Percentiles rank a stretch among this genome's conserved stretches.
Conservation (phyloP, 2,329 filamentous ascomycete species). For the Neobulgaria alba region DNA sequence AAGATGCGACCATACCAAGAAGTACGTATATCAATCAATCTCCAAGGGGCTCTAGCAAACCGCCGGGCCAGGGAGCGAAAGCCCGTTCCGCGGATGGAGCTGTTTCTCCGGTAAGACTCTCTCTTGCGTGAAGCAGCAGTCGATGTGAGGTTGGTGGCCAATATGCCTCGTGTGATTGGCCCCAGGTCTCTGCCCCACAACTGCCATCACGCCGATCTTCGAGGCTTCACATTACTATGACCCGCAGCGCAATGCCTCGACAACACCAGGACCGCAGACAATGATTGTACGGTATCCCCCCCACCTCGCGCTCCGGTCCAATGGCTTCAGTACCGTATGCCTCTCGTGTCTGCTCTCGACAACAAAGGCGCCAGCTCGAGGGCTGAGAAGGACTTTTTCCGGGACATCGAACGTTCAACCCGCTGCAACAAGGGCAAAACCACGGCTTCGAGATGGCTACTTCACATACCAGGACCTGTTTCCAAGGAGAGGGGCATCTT, state of each 20-base stretch:
- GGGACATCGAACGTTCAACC: conserved; percentile 16
- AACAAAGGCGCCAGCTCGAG: conserved; percentile 6
- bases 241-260: conserved; percentile 12
- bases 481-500: conserved; percentile 17
- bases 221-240: too few relatives aligned
- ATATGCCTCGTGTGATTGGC: too few relatives aligned
- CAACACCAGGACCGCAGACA: conserved; percentile 15
- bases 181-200: too few relatives aligned
- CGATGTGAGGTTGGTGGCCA: too few relatives aligned
- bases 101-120: too few relatives aligned
- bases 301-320: conserved; percentile 16
- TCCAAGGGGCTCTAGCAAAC: too few relatives aligned
- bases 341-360: conserved; percentile 17
- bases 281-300: conserved; percentile 27
- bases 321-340: conserved; percentile 21
- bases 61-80: too few relatives aligned
- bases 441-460: conserved; percentile 21
- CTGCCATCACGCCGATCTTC: too few relatives aligned
- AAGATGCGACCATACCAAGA: too few relatives aligned
- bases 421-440: conserved; percentile 11
- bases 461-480: conserved; percentile 22
- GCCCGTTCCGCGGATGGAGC: too few relatives aligned
- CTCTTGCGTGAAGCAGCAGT: too few relatives aligned
- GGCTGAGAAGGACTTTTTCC: conserved; percentile 20
- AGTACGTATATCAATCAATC: too few relatives aligned